phyloP scores from a whole-genome alignment of 2,329 filamentous ascomycete species.

The Colletotrichum cuscutae region DNA sequence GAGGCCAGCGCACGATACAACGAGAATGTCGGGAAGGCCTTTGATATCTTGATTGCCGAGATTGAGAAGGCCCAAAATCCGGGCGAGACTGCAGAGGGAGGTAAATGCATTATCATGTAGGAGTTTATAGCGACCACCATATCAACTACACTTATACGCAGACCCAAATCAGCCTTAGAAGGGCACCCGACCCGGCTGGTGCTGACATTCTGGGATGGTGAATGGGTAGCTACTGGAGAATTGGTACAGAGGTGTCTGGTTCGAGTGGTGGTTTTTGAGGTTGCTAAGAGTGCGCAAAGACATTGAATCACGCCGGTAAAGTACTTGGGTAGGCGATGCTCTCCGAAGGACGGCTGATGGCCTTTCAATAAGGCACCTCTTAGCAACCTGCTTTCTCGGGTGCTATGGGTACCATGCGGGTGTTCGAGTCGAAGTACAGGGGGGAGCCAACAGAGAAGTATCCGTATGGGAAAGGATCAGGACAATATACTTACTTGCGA shows the following conservation, averaged over 20 bases:
- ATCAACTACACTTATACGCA: neutral
- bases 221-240: neutral
- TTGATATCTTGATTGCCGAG: constrained; percentile 93
- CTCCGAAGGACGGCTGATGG: too few relatives aligned
- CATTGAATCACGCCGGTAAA: neutral
- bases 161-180: neutral
- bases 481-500: too few relatives aligned
- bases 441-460: too few relatives aligned
- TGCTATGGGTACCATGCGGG: neutral
- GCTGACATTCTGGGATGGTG: neutral
- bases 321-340: neutral
- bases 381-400: neutral
- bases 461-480: too few relatives aligned
- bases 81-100: constrained; percentile 80
- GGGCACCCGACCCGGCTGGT: neutral
- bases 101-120: constrained; percentile 89
- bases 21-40: constrained; percentile 91
- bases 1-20: constrained; percentile 95
- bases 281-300: neutral
- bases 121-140: neutral
- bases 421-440: neutral
- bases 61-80: constrained; percentile 96
- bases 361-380: too few relatives aligned
- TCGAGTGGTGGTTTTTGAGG: neutral
- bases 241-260: neutral